phyloP scores from a whole-genome alignment of 2,329 filamentous ascomycete genomes.

The Hypoxylon sp. region DNA sequence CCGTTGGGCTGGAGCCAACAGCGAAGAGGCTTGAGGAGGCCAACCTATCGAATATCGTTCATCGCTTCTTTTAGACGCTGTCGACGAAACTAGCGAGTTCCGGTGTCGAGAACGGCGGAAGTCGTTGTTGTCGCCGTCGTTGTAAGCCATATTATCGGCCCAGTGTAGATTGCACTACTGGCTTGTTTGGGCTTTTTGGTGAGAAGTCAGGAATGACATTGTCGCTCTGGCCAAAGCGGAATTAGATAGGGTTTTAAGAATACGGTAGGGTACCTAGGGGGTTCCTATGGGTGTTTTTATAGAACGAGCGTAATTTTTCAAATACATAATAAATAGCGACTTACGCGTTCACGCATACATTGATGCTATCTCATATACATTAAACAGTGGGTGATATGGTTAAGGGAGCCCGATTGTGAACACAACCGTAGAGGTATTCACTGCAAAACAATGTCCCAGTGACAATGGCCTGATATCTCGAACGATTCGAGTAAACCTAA shows the following conservation, averaged over 20 bases:
- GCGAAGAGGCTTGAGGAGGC: slow-evolving; percentile 56
- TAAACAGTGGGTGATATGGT: no score
- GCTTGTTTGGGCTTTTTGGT: not conserved
- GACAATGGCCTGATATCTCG: not conserved
- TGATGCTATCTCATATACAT: no score
- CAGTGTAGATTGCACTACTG: not conserved
- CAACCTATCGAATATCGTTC: slow-evolving; percentile 56
- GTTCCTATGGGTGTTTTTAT: no score
- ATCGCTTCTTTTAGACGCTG: slow-evolving; percentile 21
- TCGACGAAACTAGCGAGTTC: not conserved
- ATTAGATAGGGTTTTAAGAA: not conserved
- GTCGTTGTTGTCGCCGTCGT: not conserved
- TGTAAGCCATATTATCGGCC: no score
- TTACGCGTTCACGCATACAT: no score
- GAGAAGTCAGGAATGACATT: not conserved
- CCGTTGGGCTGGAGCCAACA: slow-evolving; percentile 56
- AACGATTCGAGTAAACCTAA: not conserved
- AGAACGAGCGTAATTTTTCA: no score
- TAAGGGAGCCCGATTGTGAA: no score
- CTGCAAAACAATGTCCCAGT: not conserved
- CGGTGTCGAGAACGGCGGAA: not conserved
- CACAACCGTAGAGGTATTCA: not conserved
- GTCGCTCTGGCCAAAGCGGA: not conserved
- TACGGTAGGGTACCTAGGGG: not conserved
- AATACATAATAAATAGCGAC: no score